Evolutionary conservation across 495 filamentous ascomycete genomes (phyloP).

Genomic region (Massariosphaeria phaeospora): DNA sequence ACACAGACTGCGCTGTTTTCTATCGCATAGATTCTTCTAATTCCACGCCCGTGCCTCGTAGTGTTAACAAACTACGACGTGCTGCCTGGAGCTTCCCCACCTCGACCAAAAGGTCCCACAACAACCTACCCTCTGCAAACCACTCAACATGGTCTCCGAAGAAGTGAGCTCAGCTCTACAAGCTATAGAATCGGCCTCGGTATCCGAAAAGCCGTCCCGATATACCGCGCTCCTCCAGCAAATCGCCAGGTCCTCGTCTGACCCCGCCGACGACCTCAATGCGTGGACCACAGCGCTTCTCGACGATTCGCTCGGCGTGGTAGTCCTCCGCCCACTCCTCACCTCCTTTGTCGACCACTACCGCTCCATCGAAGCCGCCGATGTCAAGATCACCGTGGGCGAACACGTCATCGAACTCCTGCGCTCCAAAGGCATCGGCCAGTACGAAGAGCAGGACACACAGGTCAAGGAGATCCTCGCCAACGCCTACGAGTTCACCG

Average conservation of each 20-base stretch:
- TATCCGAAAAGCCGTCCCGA: conserved; percentile 52
- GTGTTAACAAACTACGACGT: too few relatives aligned
- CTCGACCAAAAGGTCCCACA: background rate
- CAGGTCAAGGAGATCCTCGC: conserved; percentile 76
- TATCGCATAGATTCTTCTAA: background rate
- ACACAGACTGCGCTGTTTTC: too few relatives aligned
- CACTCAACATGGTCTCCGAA: conserved; percentile 51
- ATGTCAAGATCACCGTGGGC: conserved; percentile 65
- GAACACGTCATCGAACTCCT: conserved; percentile 62
- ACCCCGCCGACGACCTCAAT: conserved; percentile 60
- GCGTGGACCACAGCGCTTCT: conserved; percentile 66
- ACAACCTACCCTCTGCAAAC: background rate
- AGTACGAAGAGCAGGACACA: conserved; percentile 79
- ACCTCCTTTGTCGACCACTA: conserved; percentile 59
- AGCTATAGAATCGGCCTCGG: conserved; percentile 50
- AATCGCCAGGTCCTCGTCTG: conserved; percentile 55
- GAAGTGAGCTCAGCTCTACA: conserved; percentile 54
- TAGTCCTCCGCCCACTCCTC: conserved; percentile 67
- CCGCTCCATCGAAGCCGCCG: conserved; percentile 48
- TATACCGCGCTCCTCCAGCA: conserved; percentile 64
- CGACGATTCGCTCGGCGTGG: conserved; percentile 64
- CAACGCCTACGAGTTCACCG: conserved; percentile 71
- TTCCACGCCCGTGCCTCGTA: background rate
- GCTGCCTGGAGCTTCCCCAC: conserved; percentile 20
- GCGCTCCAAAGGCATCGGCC: conserved; percentile 55